Evolutionary conservation across 306 rosid species (phyloP).

Genomic region (Cicer arietinum): DNA sequence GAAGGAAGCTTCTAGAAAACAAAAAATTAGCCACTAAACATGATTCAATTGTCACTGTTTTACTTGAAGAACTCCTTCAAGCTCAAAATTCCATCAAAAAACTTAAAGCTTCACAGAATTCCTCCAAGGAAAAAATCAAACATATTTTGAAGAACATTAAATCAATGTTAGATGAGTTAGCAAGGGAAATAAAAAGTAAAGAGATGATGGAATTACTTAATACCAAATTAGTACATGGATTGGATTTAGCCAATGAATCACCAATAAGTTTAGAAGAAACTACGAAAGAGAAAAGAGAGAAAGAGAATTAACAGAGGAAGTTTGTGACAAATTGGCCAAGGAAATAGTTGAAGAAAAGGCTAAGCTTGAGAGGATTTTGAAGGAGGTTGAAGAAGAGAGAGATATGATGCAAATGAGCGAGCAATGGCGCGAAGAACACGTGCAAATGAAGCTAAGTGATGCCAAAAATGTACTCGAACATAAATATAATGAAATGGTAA

Average conservation of each 20-base stretch:
- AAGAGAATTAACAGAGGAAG: conserved; percentile 54
- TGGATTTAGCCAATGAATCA: conserved; percentile 50
- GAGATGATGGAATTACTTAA: conserved; percentile 48
- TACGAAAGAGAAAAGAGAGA: conserved; percentile 57
- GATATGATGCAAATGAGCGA: conserved; percentile 65
- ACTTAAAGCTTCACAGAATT: conserved; percentile 47
- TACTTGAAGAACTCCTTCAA: conserved; percentile 51
- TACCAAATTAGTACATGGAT: conserved; percentile 46
- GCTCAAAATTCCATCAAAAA: conserved; percentile 43
- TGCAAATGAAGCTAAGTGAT: conserved; percentile 72
- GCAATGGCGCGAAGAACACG: conserved; percentile 74
- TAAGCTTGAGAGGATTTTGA: conserved; percentile 41
- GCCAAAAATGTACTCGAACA: conserved; percentile 67
- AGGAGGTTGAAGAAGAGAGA: conserved; percentile 72
- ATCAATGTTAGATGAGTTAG: conserved; percentile 43
- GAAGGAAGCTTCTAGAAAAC: conserved; percentile 40
- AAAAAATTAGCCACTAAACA: not conserved
- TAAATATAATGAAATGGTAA: conserved; percentile 56
- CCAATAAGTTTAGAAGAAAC: conserved; percentile 45
- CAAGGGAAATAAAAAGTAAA: conserved; percentile 55
- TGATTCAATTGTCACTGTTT: conserved; percentile 34
- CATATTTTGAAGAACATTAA: conserved; percentile 40
- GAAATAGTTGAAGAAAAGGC: conserved; percentile 58
- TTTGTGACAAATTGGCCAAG: conserved; percentile 52
- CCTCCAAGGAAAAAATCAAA: conserved; percentile 50